Percentiles rank a stretch among this genome's conserved stretches.
phyloP scores from a whole-genome alignment of 495 filamentous ascomycete genomes.

The Lophiotrema nucula region DNA sequence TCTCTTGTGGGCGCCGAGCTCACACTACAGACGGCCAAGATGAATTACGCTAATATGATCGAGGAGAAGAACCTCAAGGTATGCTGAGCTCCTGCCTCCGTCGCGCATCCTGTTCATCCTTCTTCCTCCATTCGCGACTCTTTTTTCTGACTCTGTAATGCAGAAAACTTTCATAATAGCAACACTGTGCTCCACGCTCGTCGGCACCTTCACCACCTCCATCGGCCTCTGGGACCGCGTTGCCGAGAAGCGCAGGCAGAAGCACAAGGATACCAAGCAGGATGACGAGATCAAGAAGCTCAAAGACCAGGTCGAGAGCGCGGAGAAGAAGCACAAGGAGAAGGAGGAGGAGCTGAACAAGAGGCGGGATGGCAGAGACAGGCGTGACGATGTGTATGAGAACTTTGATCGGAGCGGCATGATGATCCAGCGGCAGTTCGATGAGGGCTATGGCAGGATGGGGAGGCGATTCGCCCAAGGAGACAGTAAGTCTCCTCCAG shows the following conservation, averaged over 20 bases:
- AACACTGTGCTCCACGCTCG: constrained; percentile 37
- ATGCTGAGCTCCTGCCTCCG: not conserved
- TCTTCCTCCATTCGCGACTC: not conserved
- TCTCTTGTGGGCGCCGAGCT: too few relatives aligned
- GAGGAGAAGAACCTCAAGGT: constrained; percentile 41
- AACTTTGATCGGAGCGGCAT: constrained; percentile 27
- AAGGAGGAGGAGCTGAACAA: not conserved
- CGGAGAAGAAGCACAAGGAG: constrained; percentile 13
- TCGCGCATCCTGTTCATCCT: constrained; percentile 2
- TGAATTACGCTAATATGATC: constrained; percentile 40
- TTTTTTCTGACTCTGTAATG: not conserved
- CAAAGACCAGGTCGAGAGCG: constrained; percentile 41
- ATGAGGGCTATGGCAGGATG: constrained; percentile 34
- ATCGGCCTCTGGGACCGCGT: constrained; percentile 37
- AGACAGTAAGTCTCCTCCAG: constrained; percentile 27
- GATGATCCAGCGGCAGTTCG: constrained; percentile 35
- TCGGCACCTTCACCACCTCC: constrained; percentile 39
- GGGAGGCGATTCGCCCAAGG: constrained; percentile 36
- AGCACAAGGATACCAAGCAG: constrained; percentile 33
- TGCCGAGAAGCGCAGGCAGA: constrained; percentile 28
- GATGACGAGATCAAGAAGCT: constrained; percentile 46
- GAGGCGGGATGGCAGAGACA: not conserved
- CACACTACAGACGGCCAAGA: constrained; percentile 2
- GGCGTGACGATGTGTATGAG: constrained; percentile 22
- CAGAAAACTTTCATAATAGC: constrained; percentile 43